Conservation (phyloP, 129 eudicot species). For the Flaveria robusta region DNA sequence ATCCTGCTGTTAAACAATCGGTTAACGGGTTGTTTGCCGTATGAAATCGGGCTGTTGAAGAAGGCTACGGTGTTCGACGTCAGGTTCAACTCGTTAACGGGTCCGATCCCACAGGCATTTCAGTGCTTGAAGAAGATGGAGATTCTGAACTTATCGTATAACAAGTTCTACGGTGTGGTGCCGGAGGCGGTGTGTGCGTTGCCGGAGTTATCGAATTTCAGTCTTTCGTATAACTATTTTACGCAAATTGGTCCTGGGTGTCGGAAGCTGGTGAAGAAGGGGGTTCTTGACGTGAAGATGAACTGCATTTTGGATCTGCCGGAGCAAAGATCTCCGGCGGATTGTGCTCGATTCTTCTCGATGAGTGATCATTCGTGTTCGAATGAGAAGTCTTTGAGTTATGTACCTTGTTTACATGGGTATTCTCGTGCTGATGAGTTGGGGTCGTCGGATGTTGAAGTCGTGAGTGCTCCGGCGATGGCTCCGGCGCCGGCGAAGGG, state of each 20-base stretch:
- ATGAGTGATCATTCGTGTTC: background rate
- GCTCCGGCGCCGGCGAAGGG: constrained; percentile 5
- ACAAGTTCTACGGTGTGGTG: constrained; percentile 34
- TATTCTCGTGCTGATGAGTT: background rate
- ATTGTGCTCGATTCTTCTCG: constrained; percentile 41
- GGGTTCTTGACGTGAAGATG: constrained; percentile 41
- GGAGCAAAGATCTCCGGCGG: constrained; percentile 39
- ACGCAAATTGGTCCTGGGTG: constrained; percentile 48
- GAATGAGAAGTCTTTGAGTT: background rate
- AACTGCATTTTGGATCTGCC: constrained; percentile 54
- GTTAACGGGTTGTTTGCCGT: constrained; percentile 41
- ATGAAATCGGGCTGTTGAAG: constrained; percentile 40
- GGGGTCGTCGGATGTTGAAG: background rate
- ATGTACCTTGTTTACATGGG: background rate
- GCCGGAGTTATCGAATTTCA: constrained; percentile 32
- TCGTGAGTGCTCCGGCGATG: background rate
- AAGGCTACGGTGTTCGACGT: constrained; percentile 41
- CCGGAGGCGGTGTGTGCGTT: constrained; percentile 49
- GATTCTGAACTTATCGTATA: constrained; percentile 38
- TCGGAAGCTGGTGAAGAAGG: constrained; percentile 23
- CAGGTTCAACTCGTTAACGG: constrained; percentile 35
- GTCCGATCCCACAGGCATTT: constrained; percentile 49
- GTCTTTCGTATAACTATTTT: constrained; percentile 46
- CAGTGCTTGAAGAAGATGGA: constrained; percentile 37
- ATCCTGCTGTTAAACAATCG: constrained; percentile 37